phyloP scores from a whole-genome alignment of 768 basidiomycete genomes.

The Chalciporus sphaerocephalus region DNA sequence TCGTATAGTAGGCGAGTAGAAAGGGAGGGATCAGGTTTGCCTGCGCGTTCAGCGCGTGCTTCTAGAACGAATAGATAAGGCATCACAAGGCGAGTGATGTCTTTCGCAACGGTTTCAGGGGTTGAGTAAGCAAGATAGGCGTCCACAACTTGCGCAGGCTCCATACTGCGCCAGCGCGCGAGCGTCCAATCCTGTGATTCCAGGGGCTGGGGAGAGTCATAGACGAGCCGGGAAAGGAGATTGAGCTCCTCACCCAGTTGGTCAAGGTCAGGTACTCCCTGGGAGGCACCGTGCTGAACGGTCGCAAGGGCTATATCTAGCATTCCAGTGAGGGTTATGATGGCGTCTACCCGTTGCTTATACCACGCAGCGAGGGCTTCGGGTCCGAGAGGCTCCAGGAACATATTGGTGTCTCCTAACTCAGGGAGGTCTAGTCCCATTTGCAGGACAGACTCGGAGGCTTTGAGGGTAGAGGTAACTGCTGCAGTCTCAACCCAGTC shows the following conservation, averaged over 20 bases:
- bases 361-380: conserved; percentile 71
- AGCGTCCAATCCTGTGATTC: conserved; percentile 74
- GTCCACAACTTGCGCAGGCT: conserved; percentile 57
- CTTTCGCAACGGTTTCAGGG: conserved; percentile 55
- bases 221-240: conserved; percentile 80
- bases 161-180: conserved; percentile 64
- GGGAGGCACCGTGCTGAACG: conserved; percentile 82
- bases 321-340: conserved; percentile 67
- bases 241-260: conserved; percentile 88
- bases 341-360: conserved; percentile 51
- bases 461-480: conserved; percentile 40
- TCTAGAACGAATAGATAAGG: conserved; percentile 94
- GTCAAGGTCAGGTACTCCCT: conserved; percentile 73
- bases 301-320: conserved; percentile 74
- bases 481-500: conserved; percentile 58
- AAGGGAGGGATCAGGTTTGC: conserved; percentile 63
- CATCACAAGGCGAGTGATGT: conserved; percentile 75
- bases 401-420: conserved; percentile 5
- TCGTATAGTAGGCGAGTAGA: conserved; percentile 64
- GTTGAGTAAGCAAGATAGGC: conserved; percentile 77
- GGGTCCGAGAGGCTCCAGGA: conserved; percentile 11
- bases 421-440: conserved; percentile 11
- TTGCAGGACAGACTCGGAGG: conserved; percentile 19
- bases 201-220: conserved; percentile 58
- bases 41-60: conserved; percentile 77